These are phyloP conservation scores for Chaetomium fimeti DNA, from an alignment of 495 filamentous ascomycete species.

Conservation along the genomic window DNA sequence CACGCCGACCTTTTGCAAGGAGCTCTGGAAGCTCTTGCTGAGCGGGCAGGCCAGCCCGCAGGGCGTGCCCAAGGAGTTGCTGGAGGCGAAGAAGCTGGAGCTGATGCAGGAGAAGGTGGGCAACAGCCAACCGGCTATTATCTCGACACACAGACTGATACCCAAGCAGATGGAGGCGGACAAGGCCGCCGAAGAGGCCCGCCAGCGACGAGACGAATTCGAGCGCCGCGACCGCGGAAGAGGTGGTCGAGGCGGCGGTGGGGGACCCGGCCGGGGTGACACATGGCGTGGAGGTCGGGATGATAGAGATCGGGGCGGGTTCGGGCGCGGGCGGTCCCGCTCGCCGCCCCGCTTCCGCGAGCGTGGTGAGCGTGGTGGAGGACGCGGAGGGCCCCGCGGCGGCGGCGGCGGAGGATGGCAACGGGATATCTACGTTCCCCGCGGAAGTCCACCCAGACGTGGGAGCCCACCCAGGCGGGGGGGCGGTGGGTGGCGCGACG, in stretches of 20 bases:
- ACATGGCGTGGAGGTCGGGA: constrained; percentile 39
- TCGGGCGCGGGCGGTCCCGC: constrained; percentile 54
- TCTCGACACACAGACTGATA: constrained; percentile 18
- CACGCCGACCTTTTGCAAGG: constrained; percentile 85
- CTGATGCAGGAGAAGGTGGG: constrained; percentile 87
- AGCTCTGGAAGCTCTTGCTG: constrained; percentile 85
- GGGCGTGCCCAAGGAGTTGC: constrained; percentile 88
- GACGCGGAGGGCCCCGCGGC: constrained; percentile 24
- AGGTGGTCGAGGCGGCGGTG: constrained; percentile 52
- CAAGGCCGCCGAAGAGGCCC: constrained; percentile 72
- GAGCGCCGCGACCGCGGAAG: constrained; percentile 62
- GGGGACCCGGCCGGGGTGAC: constrained; percentile 40
- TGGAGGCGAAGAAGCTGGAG: constrained; percentile 95
- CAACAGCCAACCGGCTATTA: neutral
- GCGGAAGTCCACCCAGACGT: constrained; percentile 30
- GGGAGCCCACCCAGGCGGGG: constrained; percentile 21
- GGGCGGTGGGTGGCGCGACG: constrained; percentile 31
- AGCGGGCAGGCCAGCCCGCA: constrained; percentile 86
- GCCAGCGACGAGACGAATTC: constrained; percentile 59
- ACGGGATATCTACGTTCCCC: constrained; percentile 37
- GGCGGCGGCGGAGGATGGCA: constrained; percentile 25
- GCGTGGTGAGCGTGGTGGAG: constrained; percentile 29
- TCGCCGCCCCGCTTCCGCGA: constrained; percentile 59
- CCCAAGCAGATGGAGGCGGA: constrained; percentile 70
- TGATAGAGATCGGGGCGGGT: constrained; percentile 38